phyloP scores from a whole-genome alignment of 108 stramenopile species.

The Bacterosira constricta region DNA sequence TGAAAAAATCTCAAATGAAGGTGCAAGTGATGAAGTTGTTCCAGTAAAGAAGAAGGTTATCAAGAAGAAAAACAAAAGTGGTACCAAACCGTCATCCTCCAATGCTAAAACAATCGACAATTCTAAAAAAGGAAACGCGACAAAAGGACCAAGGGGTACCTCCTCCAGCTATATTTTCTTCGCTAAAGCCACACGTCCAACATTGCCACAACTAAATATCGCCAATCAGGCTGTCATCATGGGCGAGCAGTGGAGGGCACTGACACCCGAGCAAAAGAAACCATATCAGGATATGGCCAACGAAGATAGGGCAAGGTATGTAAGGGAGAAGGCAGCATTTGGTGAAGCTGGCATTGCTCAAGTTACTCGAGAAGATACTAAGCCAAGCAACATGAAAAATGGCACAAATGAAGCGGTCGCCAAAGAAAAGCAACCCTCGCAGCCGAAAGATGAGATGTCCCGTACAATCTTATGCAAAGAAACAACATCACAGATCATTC shows the following conservation, averaged over 20 bases:
- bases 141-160: conserved; percentile 52
- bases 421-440: background rate
- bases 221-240: background rate
- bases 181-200: conserved; percentile 64
- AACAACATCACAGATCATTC: background rate
- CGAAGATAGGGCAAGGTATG: background rate
- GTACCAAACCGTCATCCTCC: background rate
- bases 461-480: background rate
- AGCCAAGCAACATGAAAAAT: background rate
- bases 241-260: conserved; percentile 17
- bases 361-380: too few species aligned
- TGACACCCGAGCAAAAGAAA: conserved; percentile 24
- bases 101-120: too few species aligned
- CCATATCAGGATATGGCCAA: conserved; percentile 14
- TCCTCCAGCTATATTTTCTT: conserved; percentile 71
- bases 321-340: conserved; percentile 6
- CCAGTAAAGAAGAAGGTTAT: background rate
- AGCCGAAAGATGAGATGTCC: background rate
- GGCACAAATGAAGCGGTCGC: background rate
- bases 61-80: background rate
- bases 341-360: background rate
- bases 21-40: background rate
- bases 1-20: too few species aligned
- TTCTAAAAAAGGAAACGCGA: too few species aligned
- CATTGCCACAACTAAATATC: conserved; percentile 36